Evolutionary conservation across 208 protist genomes (phyloP).

Genomic region (Crithidia acanthocephali): DNA sequence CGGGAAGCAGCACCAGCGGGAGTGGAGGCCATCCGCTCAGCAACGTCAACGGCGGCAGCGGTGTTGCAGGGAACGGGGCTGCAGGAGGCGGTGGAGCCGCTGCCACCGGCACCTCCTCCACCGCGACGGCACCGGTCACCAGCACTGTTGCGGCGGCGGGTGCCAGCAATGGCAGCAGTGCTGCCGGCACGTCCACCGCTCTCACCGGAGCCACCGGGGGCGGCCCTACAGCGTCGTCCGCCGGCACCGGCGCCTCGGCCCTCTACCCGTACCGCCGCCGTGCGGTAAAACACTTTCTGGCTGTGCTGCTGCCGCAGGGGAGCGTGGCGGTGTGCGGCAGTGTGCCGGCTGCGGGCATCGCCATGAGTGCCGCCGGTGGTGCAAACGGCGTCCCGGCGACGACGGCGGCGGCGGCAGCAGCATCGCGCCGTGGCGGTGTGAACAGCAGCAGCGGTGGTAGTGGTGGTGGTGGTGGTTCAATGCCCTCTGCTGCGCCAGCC

Average conservation of each 20-base stretch:
- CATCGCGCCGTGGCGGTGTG: no score
- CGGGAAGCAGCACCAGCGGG: neutral
- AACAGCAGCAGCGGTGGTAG: no score
- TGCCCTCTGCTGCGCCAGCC: neutral
- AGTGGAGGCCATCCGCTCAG: neutral
- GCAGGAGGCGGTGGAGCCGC: neutral
- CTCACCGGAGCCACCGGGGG: neutral
- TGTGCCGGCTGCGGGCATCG: neutral
- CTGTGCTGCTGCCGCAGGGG: slow-evolving; percentile 57
- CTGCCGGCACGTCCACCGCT: neutral
- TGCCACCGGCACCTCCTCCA: neutral
- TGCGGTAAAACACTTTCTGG: slow-evolving; percentile 36
- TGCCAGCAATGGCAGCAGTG: neutral
- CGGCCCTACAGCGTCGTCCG: neutral
- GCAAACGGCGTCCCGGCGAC: no score
- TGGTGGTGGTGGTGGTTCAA: neutral
- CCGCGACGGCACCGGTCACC: neutral
- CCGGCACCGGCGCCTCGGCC: slow-evolving; percentile 3
- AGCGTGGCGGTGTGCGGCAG: slow-evolving; percentile 47
- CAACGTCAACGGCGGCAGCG: neutral
- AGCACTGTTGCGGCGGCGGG: no score
- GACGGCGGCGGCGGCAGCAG: no score
- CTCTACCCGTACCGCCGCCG: slow-evolving; percentile 25
- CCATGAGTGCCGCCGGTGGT: neutral
- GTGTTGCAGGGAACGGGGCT: no score